A percentile compares a stretch with the other conserved stretches of the same genome.
phyloP scores from a whole-genome alignment of 2,329 filamentous ascomycete species.

The Byssothecium circinans region DNA sequence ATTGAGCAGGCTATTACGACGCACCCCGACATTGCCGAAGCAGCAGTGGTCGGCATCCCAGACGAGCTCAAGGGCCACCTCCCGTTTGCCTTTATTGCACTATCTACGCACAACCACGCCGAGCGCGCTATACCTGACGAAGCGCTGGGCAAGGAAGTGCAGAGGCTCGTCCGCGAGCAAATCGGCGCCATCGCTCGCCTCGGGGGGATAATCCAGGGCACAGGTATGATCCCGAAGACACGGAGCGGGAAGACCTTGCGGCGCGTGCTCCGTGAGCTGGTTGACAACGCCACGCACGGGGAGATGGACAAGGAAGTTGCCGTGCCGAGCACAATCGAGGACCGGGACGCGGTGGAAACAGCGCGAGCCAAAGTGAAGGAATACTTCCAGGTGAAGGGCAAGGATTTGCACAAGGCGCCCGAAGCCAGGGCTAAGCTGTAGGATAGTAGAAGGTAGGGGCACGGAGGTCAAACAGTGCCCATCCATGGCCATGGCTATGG shows the following conservation, averaged over 20 bases:
- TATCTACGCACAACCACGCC: conserved; percentile 56
- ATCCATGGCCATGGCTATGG: too few species aligned
- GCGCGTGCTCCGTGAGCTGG: conserved; percentile 76
- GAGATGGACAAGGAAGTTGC: conserved; percentile 72
- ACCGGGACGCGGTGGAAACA: conserved; percentile 71
- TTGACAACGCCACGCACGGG: conserved; percentile 78
- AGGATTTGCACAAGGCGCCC: conserved; percentile 41
- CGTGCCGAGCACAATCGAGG: conserved; percentile 85
- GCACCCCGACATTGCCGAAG: conserved; percentile 78
- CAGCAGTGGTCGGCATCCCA: conserved; percentile 82
- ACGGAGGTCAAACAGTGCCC: too few species aligned
- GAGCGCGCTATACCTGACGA: conserved; percentile 53
- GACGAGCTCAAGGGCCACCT: conserved; percentile 87
- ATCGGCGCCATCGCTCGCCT: conserved; percentile 86
- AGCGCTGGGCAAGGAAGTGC: conserved; percentile 64
- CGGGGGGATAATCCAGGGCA: conserved; percentile 81
- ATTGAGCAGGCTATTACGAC: conserved; percentile 90
- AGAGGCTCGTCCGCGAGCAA: conserved; percentile 71
- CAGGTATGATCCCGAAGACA: conserved; percentile 88
- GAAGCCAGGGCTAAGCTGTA: conserved; percentile 51
- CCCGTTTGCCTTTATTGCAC: conserved; percentile 83
- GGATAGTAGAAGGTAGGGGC: background rate
- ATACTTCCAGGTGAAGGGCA: conserved; percentile 66
- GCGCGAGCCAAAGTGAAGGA: conserved; percentile 70
- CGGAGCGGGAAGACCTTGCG: conserved; percentile 88